phyloP scores from a whole-genome alignment of 257 asterid genomes.

The Parsonsia alboflavescens region DNA sequence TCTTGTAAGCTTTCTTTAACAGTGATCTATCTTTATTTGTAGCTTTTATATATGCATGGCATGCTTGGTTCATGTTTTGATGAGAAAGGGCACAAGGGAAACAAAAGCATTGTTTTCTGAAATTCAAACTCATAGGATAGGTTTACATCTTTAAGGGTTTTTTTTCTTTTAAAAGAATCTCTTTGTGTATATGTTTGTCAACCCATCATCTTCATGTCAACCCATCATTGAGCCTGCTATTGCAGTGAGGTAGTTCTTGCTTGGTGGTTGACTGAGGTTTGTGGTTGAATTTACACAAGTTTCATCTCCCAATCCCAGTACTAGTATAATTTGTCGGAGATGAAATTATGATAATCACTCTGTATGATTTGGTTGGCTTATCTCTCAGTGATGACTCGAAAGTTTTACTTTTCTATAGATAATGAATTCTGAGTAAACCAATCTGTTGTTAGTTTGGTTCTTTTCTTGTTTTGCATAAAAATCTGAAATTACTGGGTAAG shows the following conservation, averaged over 20 bases:
- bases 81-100: background rate
- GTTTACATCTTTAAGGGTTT: background rate
- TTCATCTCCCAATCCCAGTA: too few relatives aligned
- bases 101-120: background rate
- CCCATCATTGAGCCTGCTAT: too few relatives aligned
- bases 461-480: background rate
- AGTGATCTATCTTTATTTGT: background rate
- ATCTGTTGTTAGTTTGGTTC: background rate
- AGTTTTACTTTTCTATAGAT: too few relatives aligned
- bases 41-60: background rate
- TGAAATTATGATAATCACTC: too few relatives aligned
- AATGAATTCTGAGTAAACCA: too few relatives aligned
- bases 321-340: too few relatives aligned
- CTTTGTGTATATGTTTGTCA: background rate
- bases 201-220: too few relatives aligned
- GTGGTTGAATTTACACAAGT: too few relatives aligned
- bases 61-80: background rate
- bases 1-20: conserved; percentile 51
- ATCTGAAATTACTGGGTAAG: background rate
- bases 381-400: too few relatives aligned
- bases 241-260: too few relatives aligned
- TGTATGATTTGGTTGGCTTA: too few relatives aligned
- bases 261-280: too few relatives aligned
- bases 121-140: background rate
- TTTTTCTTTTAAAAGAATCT: background rate